A percentile compares a stretch with the other conserved stretches of the same genome.
These are phyloP conservation scores for Calendula officinalis DNA, from an alignment of 129 eudicot genomes.

Conservation along the genomic window DNA sequence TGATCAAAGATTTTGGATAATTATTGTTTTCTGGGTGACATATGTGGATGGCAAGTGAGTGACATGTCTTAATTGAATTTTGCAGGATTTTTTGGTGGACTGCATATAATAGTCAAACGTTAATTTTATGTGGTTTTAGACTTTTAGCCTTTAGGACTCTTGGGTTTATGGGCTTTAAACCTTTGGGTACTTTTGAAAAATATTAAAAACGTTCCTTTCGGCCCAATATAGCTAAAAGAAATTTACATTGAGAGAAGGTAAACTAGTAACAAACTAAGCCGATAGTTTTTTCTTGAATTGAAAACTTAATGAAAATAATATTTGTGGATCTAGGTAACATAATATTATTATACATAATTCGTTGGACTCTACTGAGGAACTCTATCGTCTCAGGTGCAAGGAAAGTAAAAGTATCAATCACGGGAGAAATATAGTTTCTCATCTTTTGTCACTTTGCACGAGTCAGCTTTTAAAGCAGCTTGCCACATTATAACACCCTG, in stretches of 20 bases:
- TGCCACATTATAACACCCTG: no score
- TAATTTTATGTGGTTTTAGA: neutral
- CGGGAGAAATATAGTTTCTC: no score
- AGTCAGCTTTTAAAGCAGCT: no score
- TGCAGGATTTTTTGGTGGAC: slow-evolving; percentile 16
- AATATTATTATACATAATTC: no score
- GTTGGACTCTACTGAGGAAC: no score
- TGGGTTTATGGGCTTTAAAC: slow-evolving; percentile 1
- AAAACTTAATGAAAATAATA: no score
- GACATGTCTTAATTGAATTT: slow-evolving; percentile 11
- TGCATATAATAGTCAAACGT: neutral
- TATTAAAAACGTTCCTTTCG: neutral
- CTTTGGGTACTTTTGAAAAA: neutral
- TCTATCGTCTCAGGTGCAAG: no score
- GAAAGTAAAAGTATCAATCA: no score
- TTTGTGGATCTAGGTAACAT: no score
- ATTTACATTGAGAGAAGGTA: neutral
- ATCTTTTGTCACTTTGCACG: no score
- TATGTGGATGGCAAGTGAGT: slow-evolving; percentile 60
- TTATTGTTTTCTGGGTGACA: slow-evolving; percentile 23
- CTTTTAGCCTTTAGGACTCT: neutral
- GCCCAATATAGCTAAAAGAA: neutral
- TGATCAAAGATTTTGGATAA: slow-evolving; percentile 47
- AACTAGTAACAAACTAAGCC: neutral
- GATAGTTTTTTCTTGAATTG: no score